Percentiles rank a stretch among this genome's conserved stretches.
Conservation (phyloP, 441 rosid genomes). For the Brassica balearica region DNA sequence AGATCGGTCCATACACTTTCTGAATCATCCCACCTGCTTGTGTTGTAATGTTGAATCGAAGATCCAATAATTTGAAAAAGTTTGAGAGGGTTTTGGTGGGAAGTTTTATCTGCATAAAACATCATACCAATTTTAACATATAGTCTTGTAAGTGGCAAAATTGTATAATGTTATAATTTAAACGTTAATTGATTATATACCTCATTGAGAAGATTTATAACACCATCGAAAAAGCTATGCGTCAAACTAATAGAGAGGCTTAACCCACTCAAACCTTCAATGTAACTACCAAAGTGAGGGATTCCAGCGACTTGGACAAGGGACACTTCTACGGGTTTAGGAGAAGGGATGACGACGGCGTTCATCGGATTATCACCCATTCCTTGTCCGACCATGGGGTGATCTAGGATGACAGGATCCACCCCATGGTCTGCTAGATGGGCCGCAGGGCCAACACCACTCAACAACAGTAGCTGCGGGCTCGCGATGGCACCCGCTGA, state of each 20-base stretch:
- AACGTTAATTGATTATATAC: constrained; percentile 2
- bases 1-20: constrained; percentile 50
- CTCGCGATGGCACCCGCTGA: constrained; percentile 58
- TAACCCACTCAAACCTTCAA: constrained; percentile 52
- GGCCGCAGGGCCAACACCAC: constrained; percentile 53
- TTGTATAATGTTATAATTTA: not conserved
- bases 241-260: constrained; percentile 41
- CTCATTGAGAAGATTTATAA: constrained; percentile 34
- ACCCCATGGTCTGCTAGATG: constrained; percentile 47
- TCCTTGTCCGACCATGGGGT: constrained; percentile 57
- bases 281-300: constrained; percentile 45
- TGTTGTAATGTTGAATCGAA: constrained; percentile 36
- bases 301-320: constrained; percentile 55
- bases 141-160: not conserved
- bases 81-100: constrained; percentile 30
- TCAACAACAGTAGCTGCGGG: constrained; percentile 55
- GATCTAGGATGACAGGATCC: constrained; percentile 42
- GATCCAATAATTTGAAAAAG: constrained; percentile 25
- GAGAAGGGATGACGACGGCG: constrained; percentile 51
- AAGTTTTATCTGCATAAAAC: constrained; percentile 25
- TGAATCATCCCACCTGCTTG: constrained; percentile 48
- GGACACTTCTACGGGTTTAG: constrained; percentile 51
- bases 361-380: constrained; percentile 63
- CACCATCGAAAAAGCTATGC: constrained; percentile 20
- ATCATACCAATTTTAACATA: constrained; percentile 12